Conservation (phyloP, 2,329 filamentous ascomycete species). For the Exutisphaerella laricina region DNA sequence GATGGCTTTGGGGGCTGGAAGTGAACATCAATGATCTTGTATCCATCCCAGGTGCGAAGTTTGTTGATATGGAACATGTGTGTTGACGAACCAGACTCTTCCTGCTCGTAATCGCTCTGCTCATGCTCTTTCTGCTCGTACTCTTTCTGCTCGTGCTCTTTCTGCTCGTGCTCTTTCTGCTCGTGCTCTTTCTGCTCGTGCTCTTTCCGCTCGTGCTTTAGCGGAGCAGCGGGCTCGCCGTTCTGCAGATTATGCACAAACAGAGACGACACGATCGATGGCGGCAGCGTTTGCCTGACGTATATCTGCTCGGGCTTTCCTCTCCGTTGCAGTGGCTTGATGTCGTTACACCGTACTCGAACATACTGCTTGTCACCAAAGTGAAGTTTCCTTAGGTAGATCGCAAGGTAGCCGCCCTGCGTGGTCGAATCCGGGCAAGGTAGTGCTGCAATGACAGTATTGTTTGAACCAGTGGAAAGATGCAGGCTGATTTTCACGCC, state of each 20-base stretch:
- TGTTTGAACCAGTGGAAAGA: constrained; percentile 8
- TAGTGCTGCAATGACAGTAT: constrained; percentile 29
- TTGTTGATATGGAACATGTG: constrained; percentile 9
- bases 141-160: too few species aligned
- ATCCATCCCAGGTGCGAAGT: constrained; percentile 7
- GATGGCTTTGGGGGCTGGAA: constrained; percentile 6
- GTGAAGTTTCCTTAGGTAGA: constrained; percentile 29
- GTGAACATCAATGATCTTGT: constrained; percentile 7
- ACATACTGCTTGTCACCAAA: constrained; percentile 20
- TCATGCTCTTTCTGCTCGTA: too few species aligned
- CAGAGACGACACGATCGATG: not conserved
- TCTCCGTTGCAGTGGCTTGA: constrained; percentile 3
- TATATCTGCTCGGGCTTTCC: constrained; percentile 6
- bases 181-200: too few species aligned
- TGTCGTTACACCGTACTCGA: constrained; percentile 20
- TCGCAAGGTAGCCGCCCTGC: constrained; percentile 20
- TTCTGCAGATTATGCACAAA: not conserved
- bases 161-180: too few species aligned
- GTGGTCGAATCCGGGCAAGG: constrained; percentile 32
- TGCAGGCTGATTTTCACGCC: constrained; percentile 13
- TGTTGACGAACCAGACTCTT: not conserved
- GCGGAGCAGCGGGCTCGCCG: not conserved
- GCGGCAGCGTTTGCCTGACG: constrained; percentile 2
- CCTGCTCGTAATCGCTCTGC: too few species aligned
- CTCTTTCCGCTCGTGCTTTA: constrained; percentile 1